phyloP scores from a whole-genome alignment of 495 filamentous ascomycete genomes.

The Xylaria cubensis region DNA sequence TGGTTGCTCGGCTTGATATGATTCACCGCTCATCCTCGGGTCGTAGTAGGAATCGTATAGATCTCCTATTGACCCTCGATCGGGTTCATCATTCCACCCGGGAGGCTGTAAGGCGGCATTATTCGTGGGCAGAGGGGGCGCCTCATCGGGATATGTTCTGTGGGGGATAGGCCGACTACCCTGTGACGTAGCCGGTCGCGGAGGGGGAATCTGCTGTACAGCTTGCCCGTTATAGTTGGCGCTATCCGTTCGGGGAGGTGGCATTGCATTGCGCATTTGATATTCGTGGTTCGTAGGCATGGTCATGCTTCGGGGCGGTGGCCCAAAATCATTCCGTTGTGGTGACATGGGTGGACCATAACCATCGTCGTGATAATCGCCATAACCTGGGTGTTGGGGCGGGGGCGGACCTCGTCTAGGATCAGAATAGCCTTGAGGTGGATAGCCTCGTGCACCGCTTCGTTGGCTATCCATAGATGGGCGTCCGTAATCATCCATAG shows the following conservation, averaged over 20 bases:
- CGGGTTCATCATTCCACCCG: slow-evolving; percentile 39
- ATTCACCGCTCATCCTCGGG: slow-evolving; percentile 36
- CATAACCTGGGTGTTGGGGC: slow-evolving; percentile 45
- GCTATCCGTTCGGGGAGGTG: slow-evolving; percentile 42
- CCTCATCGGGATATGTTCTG: slow-evolving; percentile 52
- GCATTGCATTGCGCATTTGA: slow-evolving; percentile 43
- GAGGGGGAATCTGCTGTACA: slow-evolving; percentile 51
- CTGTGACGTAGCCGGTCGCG: slow-evolving; percentile 58
- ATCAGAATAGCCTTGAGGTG: slow-evolving; percentile 49
- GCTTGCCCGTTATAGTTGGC: slow-evolving; percentile 53
- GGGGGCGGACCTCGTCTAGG: slow-evolving; percentile 48
- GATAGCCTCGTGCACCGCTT: slow-evolving; percentile 45
- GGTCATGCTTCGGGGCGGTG: slow-evolving; percentile 58
- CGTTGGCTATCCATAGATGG: slow-evolving; percentile 44
- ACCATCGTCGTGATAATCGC: slow-evolving; percentile 41
- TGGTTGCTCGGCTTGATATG: slow-evolving; percentile 47
- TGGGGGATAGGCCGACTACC: slow-evolving; percentile 54
- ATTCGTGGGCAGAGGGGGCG: slow-evolving; percentile 43
- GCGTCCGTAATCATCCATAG: slow-evolving; percentile 42
- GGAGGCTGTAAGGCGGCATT: slow-evolving; percentile 36
- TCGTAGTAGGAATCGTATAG: slow-evolving; percentile 66
- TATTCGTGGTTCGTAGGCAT: slow-evolving; percentile 56
- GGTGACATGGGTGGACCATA: slow-evolving; percentile 43
- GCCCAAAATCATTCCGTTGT: slow-evolving; percentile 43
- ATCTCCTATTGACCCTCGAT: slow-evolving; percentile 53